phyloP scores from a whole-genome alignment of 306 rosid genomes.

The Lathyrus tuberosus region DNA sequence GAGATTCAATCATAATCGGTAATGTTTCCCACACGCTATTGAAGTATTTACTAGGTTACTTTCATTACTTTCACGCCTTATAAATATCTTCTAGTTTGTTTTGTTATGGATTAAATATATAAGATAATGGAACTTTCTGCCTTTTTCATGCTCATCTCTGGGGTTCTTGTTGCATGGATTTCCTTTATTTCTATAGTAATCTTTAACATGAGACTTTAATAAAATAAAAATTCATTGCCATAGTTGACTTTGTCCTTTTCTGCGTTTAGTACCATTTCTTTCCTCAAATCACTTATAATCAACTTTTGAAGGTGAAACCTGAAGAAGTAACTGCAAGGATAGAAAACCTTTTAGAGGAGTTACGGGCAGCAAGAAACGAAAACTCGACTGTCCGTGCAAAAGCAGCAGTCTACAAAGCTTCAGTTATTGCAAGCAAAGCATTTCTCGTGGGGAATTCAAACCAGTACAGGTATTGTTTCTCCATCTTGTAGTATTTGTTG shows the following conservation, averaged over 20 bases:
- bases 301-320: conserved; percentile 77
- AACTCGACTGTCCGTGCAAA: conserved; percentile 71
- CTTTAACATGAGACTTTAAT: conserved; percentile 1
- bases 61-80: conserved; percentile 7
- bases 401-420: conserved; percentile 83
- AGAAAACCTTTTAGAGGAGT: conserved; percentile 79
- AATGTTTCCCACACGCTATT: not conserved
- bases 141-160: conserved; percentile 20
- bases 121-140: conserved; percentile 12
- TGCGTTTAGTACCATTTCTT: conserved; percentile 28
- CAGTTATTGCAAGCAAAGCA: conserved; percentile 62
- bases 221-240: not conserved
- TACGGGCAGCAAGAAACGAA: conserved; percentile 72
- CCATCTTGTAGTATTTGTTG: not conserved
- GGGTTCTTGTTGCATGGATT: conserved; percentile 29
- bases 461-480: conserved; percentile 65
- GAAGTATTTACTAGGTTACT: conserved; percentile 1
- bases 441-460: conserved; percentile 67
- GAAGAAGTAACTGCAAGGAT: conserved; percentile 82
- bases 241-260: conserved; percentile 8
- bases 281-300: conserved; percentile 34
- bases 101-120: conserved; percentile 12
- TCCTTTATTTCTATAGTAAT: conserved; percentile 5
- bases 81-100: conserved; percentile 27
- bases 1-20: not conserved